Conservation (phyloP, 176 grass and related monocot species). For the Aegilops speltoides region DNA sequence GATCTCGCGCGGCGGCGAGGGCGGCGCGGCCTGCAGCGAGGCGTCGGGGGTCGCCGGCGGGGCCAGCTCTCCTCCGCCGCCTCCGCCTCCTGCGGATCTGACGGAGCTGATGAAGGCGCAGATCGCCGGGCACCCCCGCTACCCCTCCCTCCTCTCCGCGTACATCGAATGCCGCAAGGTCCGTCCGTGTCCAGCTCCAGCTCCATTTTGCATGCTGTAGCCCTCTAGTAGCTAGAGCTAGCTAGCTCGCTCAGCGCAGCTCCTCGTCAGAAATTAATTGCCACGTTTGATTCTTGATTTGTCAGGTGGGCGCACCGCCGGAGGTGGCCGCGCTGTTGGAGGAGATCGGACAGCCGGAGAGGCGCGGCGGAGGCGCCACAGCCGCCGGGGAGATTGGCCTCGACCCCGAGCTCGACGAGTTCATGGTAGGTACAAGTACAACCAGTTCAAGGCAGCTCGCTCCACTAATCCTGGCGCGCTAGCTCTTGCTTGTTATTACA, state of each 20-base stretch:
- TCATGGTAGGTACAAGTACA: conserved; percentile 70
- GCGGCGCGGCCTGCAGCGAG: conserved; percentile 25
- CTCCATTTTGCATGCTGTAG: neutral
- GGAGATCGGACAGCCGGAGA: conserved; percentile 63
- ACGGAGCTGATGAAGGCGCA: conserved; percentile 87
- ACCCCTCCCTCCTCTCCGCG: conserved; percentile 80
- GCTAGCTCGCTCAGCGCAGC: neutral
- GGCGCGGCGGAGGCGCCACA: conserved; percentile 5
- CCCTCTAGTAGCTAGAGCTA: conserved; percentile 27
- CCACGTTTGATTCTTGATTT: conserved; percentile 32
- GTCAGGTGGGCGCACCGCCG: conserved; percentile 77
- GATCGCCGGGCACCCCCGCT: conserved; percentile 92
- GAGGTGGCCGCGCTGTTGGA: conserved; percentile 85
- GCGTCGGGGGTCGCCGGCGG: conserved; percentile 37
- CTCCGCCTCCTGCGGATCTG: conserved; percentile 56
- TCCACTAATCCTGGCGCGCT: neutral
- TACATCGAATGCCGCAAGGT: conserved; percentile 99
- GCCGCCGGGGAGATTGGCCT: conserved; percentile 46
- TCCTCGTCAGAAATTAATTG: neutral
- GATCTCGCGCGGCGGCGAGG: conserved; percentile 46
- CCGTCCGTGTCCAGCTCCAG: conserved; percentile 24
- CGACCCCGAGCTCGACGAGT: conserved; percentile 95
- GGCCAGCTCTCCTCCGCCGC: neutral
- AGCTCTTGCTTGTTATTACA: conserved; percentile 49
- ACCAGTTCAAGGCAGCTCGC: neutral